phyloP scores from a whole-genome alignment of 306 rosid species.

The Cajanus cajan region DNA sequence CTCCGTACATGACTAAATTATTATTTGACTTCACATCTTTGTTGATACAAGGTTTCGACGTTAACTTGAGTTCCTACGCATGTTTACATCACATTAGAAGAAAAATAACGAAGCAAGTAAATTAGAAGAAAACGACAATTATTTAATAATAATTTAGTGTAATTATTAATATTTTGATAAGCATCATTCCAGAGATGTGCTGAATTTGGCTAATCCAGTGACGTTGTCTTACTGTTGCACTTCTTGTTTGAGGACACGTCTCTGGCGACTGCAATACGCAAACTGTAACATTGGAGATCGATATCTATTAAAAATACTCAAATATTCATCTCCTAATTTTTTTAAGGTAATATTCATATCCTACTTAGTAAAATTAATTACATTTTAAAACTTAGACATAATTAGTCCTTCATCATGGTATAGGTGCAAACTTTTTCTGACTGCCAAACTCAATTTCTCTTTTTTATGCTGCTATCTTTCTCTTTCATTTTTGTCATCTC shows the following conservation, averaged over 20 bases:
- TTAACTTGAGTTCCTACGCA: constrained; percentile 2
- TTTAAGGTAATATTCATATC: not conserved
- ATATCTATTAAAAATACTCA: not conserved
- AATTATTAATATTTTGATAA: not conserved
- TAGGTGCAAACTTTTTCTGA: not conserved
- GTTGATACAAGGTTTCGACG: constrained; percentile 10
- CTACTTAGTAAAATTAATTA: not conserved
- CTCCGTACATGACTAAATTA: constrained; percentile 30
- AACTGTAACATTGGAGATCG: not conserved
- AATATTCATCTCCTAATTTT: not conserved
- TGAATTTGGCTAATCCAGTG: not conserved
- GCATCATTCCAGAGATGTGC: not conserved
- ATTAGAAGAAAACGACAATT: not conserved
- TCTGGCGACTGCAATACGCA: not conserved
- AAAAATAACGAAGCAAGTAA: not conserved
- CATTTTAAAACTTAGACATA: not conserved
- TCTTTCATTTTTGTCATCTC: not conserved
- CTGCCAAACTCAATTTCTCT: not conserved
- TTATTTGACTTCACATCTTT: constrained; percentile 28
- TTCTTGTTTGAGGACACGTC: constrained; percentile 37
- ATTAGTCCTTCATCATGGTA: not conserved
- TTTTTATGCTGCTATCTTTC: not conserved
- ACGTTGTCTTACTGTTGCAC: not conserved
- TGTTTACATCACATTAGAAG: not conserved
- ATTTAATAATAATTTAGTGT: not conserved